A percentile compares a stretch with the other conserved stretches of the same genome.
Evolutionary conservation across 208 protist genomes (phyloP).

Genomic region (Blastocrithidia nonstop): DNA sequence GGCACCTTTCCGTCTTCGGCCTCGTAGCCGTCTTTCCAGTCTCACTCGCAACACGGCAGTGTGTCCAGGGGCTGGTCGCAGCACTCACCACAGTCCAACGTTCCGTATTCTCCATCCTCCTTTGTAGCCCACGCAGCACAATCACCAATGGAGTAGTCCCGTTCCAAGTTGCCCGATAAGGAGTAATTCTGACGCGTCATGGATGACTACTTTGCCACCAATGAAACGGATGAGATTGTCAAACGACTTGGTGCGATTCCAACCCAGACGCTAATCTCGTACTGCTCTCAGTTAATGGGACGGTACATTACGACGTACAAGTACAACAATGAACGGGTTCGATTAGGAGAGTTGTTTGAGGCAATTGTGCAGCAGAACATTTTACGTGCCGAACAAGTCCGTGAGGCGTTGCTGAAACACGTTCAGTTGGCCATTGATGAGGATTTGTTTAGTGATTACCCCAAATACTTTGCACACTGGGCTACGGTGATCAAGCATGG

Average conservation of each 20-base stretch:
- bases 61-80: too few species aligned
- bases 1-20: too few species aligned
- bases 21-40: too few species aligned
- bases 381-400: conserved; percentile 23
- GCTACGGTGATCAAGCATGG: conserved; percentile 50
- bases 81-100: too few species aligned
- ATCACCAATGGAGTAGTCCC: not conserved
- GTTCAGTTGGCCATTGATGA: conserved; percentile 34
- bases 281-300: conserved; percentile 36
- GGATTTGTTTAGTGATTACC: conserved; percentile 52
- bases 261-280: conserved; percentile 20
- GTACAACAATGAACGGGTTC: conserved; percentile 45
- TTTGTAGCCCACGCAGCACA: not conserved
- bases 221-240: conserved; percentile 37
- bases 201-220: conserved; percentile 66
- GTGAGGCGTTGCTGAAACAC: conserved; percentile 39
- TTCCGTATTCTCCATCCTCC: not conserved
- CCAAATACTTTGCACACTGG: conserved; percentile 66
- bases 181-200: conserved; percentile 60
- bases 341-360: conserved; percentile 69
- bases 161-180: conserved; percentile 24
- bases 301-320: conserved; percentile 58
- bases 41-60: not conserved
- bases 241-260: conserved; percentile 19
- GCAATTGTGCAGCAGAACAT: conserved; percentile 21